Conservation (phyloP, 148 eudicot species). For the Vaccinium macrocarpon region DNA sequence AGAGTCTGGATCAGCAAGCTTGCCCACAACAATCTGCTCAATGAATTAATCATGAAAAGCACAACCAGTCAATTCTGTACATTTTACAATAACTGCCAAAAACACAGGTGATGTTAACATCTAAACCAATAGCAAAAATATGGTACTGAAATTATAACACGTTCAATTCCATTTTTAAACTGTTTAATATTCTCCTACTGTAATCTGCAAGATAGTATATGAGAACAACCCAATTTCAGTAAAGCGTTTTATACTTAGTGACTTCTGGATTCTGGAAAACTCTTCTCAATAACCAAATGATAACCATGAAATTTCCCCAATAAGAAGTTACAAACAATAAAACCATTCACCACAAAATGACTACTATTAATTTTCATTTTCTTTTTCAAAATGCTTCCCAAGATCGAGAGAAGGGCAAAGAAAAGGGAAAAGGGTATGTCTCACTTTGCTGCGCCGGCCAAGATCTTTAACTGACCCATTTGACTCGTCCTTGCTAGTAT, state of each 20-base stretch:
- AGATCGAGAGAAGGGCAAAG: neutral
- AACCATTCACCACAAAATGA: neutral
- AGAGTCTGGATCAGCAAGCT: slow-evolving; percentile 32
- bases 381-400: neutral
- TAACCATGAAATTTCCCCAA: neutral
- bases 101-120: neutral
- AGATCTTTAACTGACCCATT: slow-evolving; percentile 48
- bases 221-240: neutral
- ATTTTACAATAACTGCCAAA: neutral
- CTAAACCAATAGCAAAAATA: neutral
- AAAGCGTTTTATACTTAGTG: neutral
- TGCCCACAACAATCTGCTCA: slow-evolving; percentile 6
- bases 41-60: neutral
- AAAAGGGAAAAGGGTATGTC: neutral
- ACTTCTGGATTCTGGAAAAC: neutral
- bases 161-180: neutral
- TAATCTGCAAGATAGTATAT: neutral
- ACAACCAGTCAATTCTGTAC: neutral
- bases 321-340: too few relatives aligned
- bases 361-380: neutral
- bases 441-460: slow-evolving; percentile 78
- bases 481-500: slow-evolving; percentile 25
- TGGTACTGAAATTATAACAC: neutral
- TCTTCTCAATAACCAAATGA: neutral
- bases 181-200: neutral